Evolutionary conservation across 2,329 filamentous ascomycete genomes (phyloP).

Genomic region (Pezizomycotina sp.): DNA sequence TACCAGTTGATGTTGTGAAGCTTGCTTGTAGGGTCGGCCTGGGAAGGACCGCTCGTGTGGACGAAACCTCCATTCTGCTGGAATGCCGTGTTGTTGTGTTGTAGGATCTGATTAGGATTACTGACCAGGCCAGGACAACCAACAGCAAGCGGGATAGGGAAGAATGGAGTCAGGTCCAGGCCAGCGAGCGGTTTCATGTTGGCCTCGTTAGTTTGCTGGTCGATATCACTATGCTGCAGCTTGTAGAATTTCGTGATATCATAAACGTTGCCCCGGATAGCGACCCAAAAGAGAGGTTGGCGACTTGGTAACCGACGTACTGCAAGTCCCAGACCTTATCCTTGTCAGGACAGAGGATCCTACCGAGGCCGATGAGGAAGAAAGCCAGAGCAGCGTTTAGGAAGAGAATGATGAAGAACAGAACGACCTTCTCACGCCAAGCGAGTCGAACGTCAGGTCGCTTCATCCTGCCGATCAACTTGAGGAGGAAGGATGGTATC

Average conservation of each 20-base stretch:
- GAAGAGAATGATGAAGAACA: conserved; percentile 64
- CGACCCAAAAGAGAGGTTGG: conserved; percentile 69
- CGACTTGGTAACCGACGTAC: conserved; percentile 55
- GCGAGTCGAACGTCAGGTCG: conserved; percentile 91
- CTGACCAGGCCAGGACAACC: conserved; percentile 60
- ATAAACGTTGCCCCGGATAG: conserved; percentile 75
- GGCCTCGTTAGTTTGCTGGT: conserved; percentile 40
- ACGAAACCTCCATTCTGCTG: conserved; percentile 36
- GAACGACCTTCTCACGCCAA: conserved; percentile 85
- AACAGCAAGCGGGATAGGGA: conserved; percentile 56
- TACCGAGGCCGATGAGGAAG: conserved; percentile 78
- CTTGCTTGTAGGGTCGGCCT: conserved; percentile 39
- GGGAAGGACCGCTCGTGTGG: conserved; percentile 52
- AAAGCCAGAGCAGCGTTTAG: conserved; percentile 73
- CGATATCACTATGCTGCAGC: conserved; percentile 61
- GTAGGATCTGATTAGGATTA: conserved; percentile 39
- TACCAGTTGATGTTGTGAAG: conserved; percentile 63
- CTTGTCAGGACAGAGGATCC: conserved; percentile 72
- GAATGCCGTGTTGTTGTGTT: conserved; percentile 45
- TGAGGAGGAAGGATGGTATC: conserved; percentile 74
- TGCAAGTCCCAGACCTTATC: conserved; percentile 69
- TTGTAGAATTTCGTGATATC: conserved; percentile 79
- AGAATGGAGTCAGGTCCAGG: conserved; percentile 66
- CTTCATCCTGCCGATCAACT: conserved; percentile 84
- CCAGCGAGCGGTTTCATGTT: conserved; percentile 68